These are phyloP conservation scores for Eucalyptus cloeziana DNA, from an alignment of 345 rosid species.

Conservation along the genomic window DNA sequence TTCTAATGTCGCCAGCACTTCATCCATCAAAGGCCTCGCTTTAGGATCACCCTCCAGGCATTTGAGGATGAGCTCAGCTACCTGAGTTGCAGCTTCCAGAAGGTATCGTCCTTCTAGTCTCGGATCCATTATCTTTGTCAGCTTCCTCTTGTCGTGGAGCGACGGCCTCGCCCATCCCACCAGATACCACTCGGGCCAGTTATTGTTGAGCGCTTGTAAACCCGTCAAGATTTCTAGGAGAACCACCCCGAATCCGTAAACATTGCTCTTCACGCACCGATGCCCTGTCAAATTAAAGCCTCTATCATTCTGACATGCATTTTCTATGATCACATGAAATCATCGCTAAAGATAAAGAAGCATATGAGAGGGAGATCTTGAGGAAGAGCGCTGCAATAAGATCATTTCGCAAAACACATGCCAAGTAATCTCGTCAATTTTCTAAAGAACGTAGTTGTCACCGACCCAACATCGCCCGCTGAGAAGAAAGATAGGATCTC, in stretches of 20 bases:
- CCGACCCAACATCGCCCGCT: neutral
- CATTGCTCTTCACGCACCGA: slow-evolving; percentile 65
- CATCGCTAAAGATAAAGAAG: neutral
- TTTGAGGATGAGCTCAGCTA: slow-evolving; percentile 31
- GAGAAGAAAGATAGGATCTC: neutral
- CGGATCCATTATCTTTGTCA: slow-evolving; percentile 59
- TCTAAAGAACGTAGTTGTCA: neutral
- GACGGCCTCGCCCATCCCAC: too few species aligned
- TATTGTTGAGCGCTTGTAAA: slow-evolving; percentile 28
- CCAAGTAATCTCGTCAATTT: neutral
- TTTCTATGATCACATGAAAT: neutral
- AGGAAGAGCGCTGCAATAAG: neutral
- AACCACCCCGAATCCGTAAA: slow-evolving; percentile 75
- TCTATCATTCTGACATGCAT: neutral
- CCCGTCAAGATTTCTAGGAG: slow-evolving; percentile 73
- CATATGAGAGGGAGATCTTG: neutral
- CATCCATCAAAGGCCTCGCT: slow-evolving; percentile 57
- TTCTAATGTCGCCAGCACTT: slow-evolving; percentile 29
- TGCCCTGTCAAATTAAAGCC: slow-evolving; percentile 29
- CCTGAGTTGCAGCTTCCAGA: slow-evolving; percentile 17
- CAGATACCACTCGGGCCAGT: slow-evolving; percentile 25
- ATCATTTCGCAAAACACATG: neutral
- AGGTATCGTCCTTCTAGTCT: slow-evolving; percentile 40
- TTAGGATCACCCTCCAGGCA: slow-evolving; percentile 62
- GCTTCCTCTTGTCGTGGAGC: slow-evolving; percentile 14